Percentiles rank a stretch among this genome's conserved stretches.
Conservation (phyloP, 2,329 filamentous ascomycete genomes). For the Dothidotthia symphoricarpi region DNA sequence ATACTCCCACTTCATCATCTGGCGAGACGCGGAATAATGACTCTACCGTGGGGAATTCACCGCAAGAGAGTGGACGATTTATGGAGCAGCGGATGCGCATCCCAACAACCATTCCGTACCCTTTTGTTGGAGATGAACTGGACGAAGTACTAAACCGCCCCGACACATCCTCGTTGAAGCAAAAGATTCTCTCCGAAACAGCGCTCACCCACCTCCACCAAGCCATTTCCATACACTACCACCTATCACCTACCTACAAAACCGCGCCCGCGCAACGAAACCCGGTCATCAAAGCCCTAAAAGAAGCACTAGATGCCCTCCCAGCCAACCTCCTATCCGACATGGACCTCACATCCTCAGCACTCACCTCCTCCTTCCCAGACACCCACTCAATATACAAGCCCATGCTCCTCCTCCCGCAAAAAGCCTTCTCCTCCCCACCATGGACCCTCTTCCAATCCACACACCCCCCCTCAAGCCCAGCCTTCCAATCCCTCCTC, state of each 20-base stretch:
- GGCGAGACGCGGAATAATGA: too few relatives aligned
- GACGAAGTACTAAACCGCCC: not conserved
- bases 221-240: conserved; percentile 14
- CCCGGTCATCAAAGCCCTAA: conserved; percentile 24
- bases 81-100: conserved; percentile 19
- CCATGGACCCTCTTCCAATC: conserved; percentile 29
- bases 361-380: conserved; percentile 29
- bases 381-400: conserved; percentile 56
- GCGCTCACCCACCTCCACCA: conserved; percentile 8
- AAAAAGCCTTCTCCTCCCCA: conserved; percentile 44
- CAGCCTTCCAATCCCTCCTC: conserved; percentile 25
- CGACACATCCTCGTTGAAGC: not conserved
- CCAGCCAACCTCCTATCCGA: conserved; percentile 11
- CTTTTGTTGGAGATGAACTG: not conserved
- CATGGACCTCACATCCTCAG: conserved; percentile 13
- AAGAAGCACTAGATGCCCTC: conserved; percentile 13
- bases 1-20: too few relatives aligned
- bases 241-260: not conserved
- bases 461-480: conserved; percentile 26
- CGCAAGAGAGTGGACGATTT: not conserved
- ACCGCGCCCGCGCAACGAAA: conserved; percentile 9
- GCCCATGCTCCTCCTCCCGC: conserved; percentile 57
- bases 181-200: conserved; percentile 8
- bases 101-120: conserved; percentile 14
- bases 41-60: not conserved